A percentile compares a stretch with the other conserved stretches of the same genome.
These are phyloP conservation scores for Bipolaris gigantea DNA, from an alignment of 2,329 filamentous ascomycete genomes.

Conservation along the genomic window DNA sequence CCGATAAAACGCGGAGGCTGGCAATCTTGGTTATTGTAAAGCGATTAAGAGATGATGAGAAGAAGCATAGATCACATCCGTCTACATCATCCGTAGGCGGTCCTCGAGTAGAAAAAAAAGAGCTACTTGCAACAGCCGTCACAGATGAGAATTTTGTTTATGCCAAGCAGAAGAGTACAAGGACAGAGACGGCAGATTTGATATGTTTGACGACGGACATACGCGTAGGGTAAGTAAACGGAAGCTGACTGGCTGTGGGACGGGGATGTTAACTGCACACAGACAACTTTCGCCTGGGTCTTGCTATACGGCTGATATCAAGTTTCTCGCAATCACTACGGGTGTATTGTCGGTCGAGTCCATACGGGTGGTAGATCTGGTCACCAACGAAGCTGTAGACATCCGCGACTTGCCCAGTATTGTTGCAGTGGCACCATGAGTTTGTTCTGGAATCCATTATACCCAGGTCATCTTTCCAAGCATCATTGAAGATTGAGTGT, in stretches of 20 bases:
- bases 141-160: constrained; percentile 72
- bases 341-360: constrained; percentile 73
- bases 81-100: constrained; percentile 47
- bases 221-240: constrained; percentile 62
- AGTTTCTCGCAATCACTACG: constrained; percentile 67
- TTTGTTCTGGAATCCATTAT: neutral
- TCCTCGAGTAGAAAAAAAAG: constrained; percentile 39
- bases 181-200: constrained; percentile 66
- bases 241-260: neutral
- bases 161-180: constrained; percentile 68
- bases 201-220: constrained; percentile 76
- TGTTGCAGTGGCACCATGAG: constrained; percentile 45
- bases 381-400: constrained; percentile 75
- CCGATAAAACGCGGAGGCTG: constrained; percentile 64
- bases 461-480: neutral
- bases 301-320: constrained; percentile 73
- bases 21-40: constrained; percentile 69
- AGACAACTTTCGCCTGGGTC: constrained; percentile 69
- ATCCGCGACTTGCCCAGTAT: constrained; percentile 73
- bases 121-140: constrained; percentile 63
- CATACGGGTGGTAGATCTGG: constrained; percentile 72
- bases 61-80: constrained; percentile 48
- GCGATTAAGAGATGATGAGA: constrained; percentile 56
- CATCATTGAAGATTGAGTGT: neutral
- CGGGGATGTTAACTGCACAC: constrained; percentile 16